Base-by-base conservation (phyloP, 2,329 filamentous ascomycete species). In the Hymenoscyphus salicellus region DNA sequence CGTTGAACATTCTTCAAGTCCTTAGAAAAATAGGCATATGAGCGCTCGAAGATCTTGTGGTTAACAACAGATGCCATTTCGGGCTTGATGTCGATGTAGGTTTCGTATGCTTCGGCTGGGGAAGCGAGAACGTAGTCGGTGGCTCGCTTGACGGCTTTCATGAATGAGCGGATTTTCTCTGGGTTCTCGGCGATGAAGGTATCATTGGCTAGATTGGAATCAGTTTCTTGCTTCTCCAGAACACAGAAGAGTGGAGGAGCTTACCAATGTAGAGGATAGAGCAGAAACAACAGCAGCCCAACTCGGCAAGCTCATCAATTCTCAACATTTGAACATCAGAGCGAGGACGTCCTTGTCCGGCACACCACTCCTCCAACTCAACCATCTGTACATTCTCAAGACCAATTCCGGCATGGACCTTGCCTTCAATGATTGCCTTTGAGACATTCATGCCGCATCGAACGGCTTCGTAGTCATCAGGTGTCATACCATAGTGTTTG, bases 371-470 rank as follows among this genome's bases (percentile, higher is more conserved):
- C 76, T 90, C 89, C 1, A 93, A 82, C 77, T 92, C 90, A 55
- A 92, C 90, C 89, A 92, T 92, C 77, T 93, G 90, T 6, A 92
- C 89, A 73, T 93, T 93, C 77, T 92, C 90, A 5, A 93, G 85
- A 20, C 90, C 90, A 72, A 91, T 86, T 41, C 90, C 90, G 20
- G 90, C 90, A 74, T 92, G 88, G 70, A 92, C 91, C 46, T 83
- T 82, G 70, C 89, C 89, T 65, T 84, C 81, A 76, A 89, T 90
- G 77, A 92, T 91, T 71, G 89, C 89, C 75, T 89, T 89, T 76
- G 86, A 87, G 58, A 93, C 88, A 76, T 93, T 92, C 90, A 92
- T 93, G 68, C 90, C 90, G 75, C 89, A 92, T 64, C 90, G 88
- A 7, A 93, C 83, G 41, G 89, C 89, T 0, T 87, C 90, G 81